phyloP scores from a whole-genome alignment of 257 asterid species.

The Solanum boliviense region DNA sequence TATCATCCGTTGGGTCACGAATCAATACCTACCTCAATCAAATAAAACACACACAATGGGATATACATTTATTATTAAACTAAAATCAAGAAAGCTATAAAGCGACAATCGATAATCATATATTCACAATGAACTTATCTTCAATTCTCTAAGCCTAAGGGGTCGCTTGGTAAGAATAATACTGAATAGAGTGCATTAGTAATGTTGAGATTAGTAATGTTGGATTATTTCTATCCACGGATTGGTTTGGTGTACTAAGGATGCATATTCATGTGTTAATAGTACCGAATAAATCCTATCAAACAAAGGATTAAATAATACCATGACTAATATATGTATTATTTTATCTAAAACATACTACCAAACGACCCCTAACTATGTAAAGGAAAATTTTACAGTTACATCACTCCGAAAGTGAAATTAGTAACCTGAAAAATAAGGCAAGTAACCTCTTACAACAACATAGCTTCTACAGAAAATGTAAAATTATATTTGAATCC shows the following conservation, averaged over 20 bases:
- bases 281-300: background rate
- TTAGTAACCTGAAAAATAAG: background rate
- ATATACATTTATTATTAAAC: background rate
- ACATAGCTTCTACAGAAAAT: background rate
- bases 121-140: background rate
- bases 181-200: background rate
- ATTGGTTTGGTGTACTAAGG: too few species aligned
- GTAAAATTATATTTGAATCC: background rate
- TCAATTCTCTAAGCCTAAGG: background rate
- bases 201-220: background rate
- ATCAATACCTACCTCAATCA: conserved; percentile 42
- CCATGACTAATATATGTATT: too few species aligned
- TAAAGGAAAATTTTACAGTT: background rate
- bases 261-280: too few species aligned
- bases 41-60: background rate
- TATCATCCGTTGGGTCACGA: conserved; percentile 73
- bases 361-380: background rate
- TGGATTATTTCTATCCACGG: too few species aligned
- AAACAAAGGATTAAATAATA: background rate
- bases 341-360: background rate
- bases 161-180: background rate
- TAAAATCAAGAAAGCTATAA: background rate
- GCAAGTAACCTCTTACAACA: background rate
- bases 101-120: background rate
- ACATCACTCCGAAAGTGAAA: background rate